Evolutionary conservation across 805 yeast genomes (phyloP), one percentile per base, ranked within the genome.

Genomic region (Debaryomyces prosopidis): DNA sequence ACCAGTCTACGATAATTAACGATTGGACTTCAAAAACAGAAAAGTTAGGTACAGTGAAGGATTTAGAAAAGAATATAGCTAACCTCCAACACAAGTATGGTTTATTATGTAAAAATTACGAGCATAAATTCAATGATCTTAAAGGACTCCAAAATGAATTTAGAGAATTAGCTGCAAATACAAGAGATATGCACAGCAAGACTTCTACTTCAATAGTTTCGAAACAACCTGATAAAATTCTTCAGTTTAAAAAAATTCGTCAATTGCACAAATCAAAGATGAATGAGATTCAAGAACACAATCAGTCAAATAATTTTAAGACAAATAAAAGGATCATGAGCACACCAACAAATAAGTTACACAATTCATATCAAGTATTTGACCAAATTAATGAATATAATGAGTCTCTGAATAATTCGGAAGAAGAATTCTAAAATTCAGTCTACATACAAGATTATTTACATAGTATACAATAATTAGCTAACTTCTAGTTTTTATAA

Each of bases 281-380:
- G 55, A 45, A 34, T 34, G 58, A 44, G 23, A 49, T 58, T 1
- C 46, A 43, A 39, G 33, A 43, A n/a, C 38, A 27, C n/a, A 16
- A 26, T n/a, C 44, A 40, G 7, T 5, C 33, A 11, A 39, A 46
- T 5, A 36, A 38, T 36, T 39, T 17, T 20, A 28, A 31, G 9
- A 36, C 36, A 12, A 37, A 19, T 30, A 65, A 63, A 41, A 54
- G 71, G 45, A 52, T 65, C 1, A 59, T 59, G 9, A 65, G 70
- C 47, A 57, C 68, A 1, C 67, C 67, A 14, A 32, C 39, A 18
- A 33, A 40, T 20, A 38, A 33, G 14, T 43, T 44, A 17, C 42
- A 35, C 17, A 12, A 40, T 9, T 40, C 17, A 33, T 4, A 17
- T 17, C 39, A 32, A 14, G 18, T 33, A 33, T 31, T 32, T 18